Evolutionary conservation across 768 basidiomycete genomes (phyloP), one percentile per base, ranked within the genome.

Genomic region (Trametes meyenii): DNA sequence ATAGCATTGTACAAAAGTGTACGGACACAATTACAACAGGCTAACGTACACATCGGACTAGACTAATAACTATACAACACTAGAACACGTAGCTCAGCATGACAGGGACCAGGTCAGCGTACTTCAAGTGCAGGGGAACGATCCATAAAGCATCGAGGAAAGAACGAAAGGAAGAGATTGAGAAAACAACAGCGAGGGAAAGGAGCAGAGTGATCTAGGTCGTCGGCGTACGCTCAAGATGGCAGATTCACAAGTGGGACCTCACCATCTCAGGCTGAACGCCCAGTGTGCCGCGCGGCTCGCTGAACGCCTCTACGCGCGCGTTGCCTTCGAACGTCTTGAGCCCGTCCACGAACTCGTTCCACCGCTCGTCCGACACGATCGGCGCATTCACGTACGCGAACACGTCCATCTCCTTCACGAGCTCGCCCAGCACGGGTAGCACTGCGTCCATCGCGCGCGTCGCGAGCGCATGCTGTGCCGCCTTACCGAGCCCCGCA

Each of bases 401-500:
- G 51, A 66, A 66, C 19, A 69, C 64, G 46, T 67, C 66, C 69
- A 72, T 67, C 26, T 65, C 51, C 26, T 62, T 50, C 17, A 72
- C 61, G 55, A 67, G 63, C 19, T 48, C 48, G 21, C 62, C 63
- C 7, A 71, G 50, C 36, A 50, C 55, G 1, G 66, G 66, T 13
- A 73, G 63, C 26, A 70, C 67, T 11, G 61, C 63, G 39, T 70
- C 68, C 39, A 66, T 24, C 43, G 72, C 70, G 19, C 51, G 49
- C 0, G 56, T 62, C 61, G 69, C 70, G 57, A 68, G 56, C 43
- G 66, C 61, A 14, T 57, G 77, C 65, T 87, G 83, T 11, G 72
- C 72, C 55, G 77, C 72, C n/a, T 85, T 77, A 16, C 77, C 73
- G 46, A 87, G 66, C 3, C 79, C 77, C 19, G 73, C 79, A 62